Evolutionary conservation across 169 alveolate species (phyloP), one percentile per base, ranked within the genome.

Genomic region (Plasmodium ovale): DNA sequence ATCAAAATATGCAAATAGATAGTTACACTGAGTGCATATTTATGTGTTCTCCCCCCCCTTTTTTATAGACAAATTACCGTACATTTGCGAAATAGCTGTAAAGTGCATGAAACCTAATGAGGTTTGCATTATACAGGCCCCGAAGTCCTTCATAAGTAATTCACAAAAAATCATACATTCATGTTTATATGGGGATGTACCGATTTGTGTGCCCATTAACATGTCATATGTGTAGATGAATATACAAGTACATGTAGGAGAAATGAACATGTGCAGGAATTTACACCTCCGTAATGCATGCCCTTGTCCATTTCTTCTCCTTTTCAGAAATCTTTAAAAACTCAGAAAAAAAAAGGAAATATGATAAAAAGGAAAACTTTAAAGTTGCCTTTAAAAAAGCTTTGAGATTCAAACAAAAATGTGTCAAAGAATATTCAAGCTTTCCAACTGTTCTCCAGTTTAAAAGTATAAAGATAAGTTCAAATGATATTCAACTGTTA

Each of bases 281-380:
- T 27, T 49, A 33, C 21, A 42, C 49, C 21, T 64, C 25, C 27
- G 12, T 12, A 25, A 7, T 16, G n/a, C 16, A 27, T 9, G 0
- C 0, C 44, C 23, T 4, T 9, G 2, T 27, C 0, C 59, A 12
- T 44, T 16, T 42, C 49, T 51, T 53, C 65, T 14, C 4, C 62
- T 27, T 67, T 49, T 44, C 69, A 85, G 91, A 68, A 27, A 39
- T 56, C 16, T 85, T 85, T 85, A 68, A 62, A 21, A 69, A 85
- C 51, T 85, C 91, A 4, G 91, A 85, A 29, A 19, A 35, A 25
- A 85, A 68, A 47, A 3, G 9, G 25, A 85, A 69, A 49, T 85
- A 85, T 33, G 87, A 85, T 56, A 85, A 71, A 71, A 85, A 54
- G n/a, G 77, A 85, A 62, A 85, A 68, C 79, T 85, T 85, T 72